Evolutionary conservation across 176 grass and related monocot genomes (phyloP).

Genomic region (Aegilops umbellulata): DNA sequence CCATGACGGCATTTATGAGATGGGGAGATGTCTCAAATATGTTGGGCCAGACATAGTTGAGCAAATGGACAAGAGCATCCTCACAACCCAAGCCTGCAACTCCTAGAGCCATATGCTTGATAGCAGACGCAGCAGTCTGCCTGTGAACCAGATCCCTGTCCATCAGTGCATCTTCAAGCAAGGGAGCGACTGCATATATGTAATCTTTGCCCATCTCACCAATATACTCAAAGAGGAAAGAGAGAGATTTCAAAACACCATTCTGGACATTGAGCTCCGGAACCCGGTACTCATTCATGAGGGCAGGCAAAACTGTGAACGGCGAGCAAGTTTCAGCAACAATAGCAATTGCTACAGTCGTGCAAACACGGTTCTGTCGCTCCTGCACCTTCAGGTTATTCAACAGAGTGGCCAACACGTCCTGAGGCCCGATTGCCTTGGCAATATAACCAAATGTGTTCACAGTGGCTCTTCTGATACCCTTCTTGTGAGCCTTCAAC

Average conservation of each 20-base stretch:
- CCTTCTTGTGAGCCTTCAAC: slow-evolving; percentile 97
- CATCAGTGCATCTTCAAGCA: slow-evolving; percentile 96
- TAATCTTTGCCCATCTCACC: slow-evolving; percentile 98
- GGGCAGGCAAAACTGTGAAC: slow-evolving; percentile 84
- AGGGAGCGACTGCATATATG: slow-evolving; percentile 84
- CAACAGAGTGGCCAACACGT: slow-evolving; percentile 84
- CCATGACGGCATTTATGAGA: slow-evolving; percentile 93
- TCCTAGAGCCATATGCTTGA: slow-evolving; percentile 86
- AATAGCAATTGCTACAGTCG: slow-evolving; percentile 90
- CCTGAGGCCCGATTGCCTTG: slow-evolving; percentile 92
- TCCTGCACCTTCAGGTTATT: slow-evolving; percentile 98
- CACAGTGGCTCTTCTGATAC: slow-evolving; percentile 89
- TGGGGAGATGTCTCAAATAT: slow-evolving; percentile 92
- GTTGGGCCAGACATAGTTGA: slow-evolving; percentile 92
- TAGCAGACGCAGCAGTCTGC: slow-evolving; percentile 85
- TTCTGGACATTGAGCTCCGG: slow-evolving; percentile 95
- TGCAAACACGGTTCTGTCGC: slow-evolving; percentile 89
- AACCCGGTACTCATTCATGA: slow-evolving; percentile 91
- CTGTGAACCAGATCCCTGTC: slow-evolving; percentile 88
- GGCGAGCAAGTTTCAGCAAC: slow-evolving; percentile 94
- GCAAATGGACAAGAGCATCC: slow-evolving; percentile 89
- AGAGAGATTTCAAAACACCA: slow-evolving; percentile 93
- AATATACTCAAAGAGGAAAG: slow-evolving; percentile 95
- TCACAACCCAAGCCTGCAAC: slow-evolving; percentile 94
- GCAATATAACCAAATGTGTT: slow-evolving; percentile 99